Conservation (phyloP, 306 rosid species). For the Lathyrus tuberosus region DNA sequence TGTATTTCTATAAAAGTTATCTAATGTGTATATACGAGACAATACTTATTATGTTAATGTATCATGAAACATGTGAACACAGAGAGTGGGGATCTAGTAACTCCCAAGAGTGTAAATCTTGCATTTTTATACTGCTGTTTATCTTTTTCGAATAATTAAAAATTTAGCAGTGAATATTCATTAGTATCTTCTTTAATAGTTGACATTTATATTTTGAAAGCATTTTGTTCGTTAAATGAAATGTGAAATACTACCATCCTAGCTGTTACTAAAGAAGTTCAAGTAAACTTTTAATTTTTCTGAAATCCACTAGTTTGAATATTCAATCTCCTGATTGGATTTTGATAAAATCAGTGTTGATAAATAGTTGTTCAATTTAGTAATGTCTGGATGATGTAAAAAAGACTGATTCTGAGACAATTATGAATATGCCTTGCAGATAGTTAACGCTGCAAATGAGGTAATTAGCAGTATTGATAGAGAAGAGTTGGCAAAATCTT, state of each 20-base stretch:
- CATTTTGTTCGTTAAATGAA: constrained; percentile 2
- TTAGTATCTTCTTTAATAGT: constrained; percentile 10
- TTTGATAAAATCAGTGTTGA: constrained; percentile 7
- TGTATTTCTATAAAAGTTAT: neutral
- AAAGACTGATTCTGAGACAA: neutral
- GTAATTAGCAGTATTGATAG: constrained; percentile 76
- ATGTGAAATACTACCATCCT: neutral
- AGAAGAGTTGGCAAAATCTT: constrained; percentile 67
- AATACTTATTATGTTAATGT: neutral
- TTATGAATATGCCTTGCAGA: constrained; percentile 50
- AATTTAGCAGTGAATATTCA: constrained; percentile 11
- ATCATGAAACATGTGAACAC: constrained; percentile 1
- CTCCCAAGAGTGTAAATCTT: neutral
- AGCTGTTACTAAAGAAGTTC: neutral
- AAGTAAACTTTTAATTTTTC: neutral
- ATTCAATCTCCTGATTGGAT: neutral
- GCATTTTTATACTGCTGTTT: constrained; percentile 1
- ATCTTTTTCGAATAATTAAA: neutral
- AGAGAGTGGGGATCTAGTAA: constrained; percentile 11
- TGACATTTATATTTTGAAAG: constrained; percentile 26
- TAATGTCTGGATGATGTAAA: neutral
- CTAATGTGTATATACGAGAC: constrained; percentile 3
- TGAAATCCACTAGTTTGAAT: constrained; percentile 14
- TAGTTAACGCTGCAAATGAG: constrained; percentile 78
- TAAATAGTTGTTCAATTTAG: constrained; percentile 3